Conservation (phyloP, 495 filamentous ascomycete genomes). For the Annulohypoxylon moriforme region DNA sequence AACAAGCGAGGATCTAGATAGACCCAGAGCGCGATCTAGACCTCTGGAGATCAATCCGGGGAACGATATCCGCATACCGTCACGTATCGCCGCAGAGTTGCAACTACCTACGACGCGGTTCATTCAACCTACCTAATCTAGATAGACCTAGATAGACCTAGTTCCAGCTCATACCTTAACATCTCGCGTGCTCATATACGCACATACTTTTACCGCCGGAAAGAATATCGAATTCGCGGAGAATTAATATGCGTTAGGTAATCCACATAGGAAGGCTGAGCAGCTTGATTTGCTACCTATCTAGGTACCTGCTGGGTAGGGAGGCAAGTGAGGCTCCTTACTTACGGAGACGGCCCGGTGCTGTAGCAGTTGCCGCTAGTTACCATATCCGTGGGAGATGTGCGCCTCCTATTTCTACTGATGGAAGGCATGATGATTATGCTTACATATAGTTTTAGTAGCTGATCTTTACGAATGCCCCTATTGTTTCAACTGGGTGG, state of each 20-base stretch:
- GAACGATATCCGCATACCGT: slow-evolving; percentile 27
- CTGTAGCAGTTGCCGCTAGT: slow-evolving; percentile 4
- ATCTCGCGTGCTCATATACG: background rate
- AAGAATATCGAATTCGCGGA: background rate
- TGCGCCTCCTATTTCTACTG: background rate
- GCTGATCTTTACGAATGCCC: background rate
- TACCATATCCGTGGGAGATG: slow-evolving; percentile 1
- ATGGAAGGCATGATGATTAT: background rate
- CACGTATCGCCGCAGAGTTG: slow-evolving; percentile 13
- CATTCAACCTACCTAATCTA: slow-evolving; percentile 14
- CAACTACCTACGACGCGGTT: slow-evolving; percentile 27
- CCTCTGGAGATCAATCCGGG: slow-evolving; percentile 36
- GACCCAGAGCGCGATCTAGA: slow-evolving; percentile 46
- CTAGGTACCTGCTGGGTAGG: background rate
- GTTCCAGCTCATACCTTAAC: background rate
- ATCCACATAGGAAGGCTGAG: background rate
- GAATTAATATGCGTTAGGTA: slow-evolving; percentile 18
- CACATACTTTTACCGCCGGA: slow-evolving; percentile 6
- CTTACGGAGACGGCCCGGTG: slow-evolving; percentile 7
- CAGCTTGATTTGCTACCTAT: background rate
- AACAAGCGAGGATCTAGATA: slow-evolving; percentile 42
- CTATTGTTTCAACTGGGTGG: background rate
- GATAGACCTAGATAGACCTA: slow-evolving; percentile 5
- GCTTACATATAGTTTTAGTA: background rate
- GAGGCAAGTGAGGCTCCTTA: background rate